Base-by-base conservation (phyloP, 768 basidiomycete genomes). In the Erythrobasidium yunnanense region DNA sequence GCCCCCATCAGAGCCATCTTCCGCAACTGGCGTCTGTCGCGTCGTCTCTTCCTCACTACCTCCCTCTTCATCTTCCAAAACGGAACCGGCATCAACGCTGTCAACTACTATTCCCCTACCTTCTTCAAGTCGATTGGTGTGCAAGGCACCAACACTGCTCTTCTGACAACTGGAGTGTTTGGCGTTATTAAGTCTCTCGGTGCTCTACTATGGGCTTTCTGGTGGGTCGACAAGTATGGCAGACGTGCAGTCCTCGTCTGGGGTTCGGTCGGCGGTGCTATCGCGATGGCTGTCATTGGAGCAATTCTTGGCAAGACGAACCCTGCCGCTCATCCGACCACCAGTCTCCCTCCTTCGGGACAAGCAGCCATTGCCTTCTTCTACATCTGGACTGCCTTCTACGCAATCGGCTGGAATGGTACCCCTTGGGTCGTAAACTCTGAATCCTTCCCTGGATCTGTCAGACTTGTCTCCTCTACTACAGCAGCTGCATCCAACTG, bases 351-450 rank as follows among this genome's bases (percentile, higher is more conserved):
- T 32, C 7, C 68, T 35, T 73, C 68, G 20, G 73, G 74, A 23
- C 67, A 68, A 30, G 75, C 71, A 1, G 75, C 74, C 29, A 72
- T 71, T 32, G 69, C 70, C 57, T 70, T 76, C 60, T 70, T 72
- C 68, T 72, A 72, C 68, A 46, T 72, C 35, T 72, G 71, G 71
- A 72, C 71, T 23, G 70, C 70, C 5, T 72, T 72, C 65, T 72
- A 72, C 67, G 71, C 70, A 27, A 63, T 70, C 11, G 68, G 67
- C 0, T 71, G 69, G 77, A 81, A 81, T 58, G 81, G 79, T 13
- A 78, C 79, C 1, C 79, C 79, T 1, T 81, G 80, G 80, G 78
- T 80, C 30, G 75, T 80, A 15, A 75, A 75, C 23, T 76, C 78
- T 17, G 80, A 80, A 63, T 75, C 80, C 55, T 80, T 80, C 74